Base-by-base conservation (phyloP, 2,329 filamentous ascomycete species). In the Fusarium abutilonis region DNA sequence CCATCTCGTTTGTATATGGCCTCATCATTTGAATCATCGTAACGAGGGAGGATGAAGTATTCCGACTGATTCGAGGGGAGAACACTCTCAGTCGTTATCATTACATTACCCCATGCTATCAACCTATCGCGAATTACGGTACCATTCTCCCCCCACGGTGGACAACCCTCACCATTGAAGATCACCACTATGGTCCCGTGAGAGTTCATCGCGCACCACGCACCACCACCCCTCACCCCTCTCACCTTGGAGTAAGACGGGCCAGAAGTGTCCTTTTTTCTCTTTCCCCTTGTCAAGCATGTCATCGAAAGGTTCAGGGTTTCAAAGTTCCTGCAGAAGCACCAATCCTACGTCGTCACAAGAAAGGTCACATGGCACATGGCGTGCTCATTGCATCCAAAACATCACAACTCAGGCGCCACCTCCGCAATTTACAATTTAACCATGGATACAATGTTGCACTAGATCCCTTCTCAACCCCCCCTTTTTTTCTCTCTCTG, bases 161-260 rank as follows among this genome's bases (percentile, higher is more conserved):
- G 36, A 3, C 7, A n/a, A 58, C 42, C 29, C 43, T 56, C 50
- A 51, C 31, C 47, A 29, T 28, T 28, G 8, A 38, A 39, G 32
- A 62, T 63, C 61, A 63, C 42, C 56, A 58, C 45, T 49, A 48
- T 34, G 61, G 56, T 65, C 61, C 45, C 57, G 61, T 64, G 62
- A 62, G 48, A 64, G 48, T 47, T 63, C 48, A 65, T 21, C 56
- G 62, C 19, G 19, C 19, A 65, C 26, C 56, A 65, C 19, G 19
- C 19, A 19, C 19, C 19, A 19, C 19, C 19, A 19, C 19, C 19
- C 14, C 13, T 7, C 61, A 64, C 60, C 60, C 60, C 53, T 29
- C 23, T 36, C 35, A 28, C 36, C 19, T 39, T 40, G 41, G 34
- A 52, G 34, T 29, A 13, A 23, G 11, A 48, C 14, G 38, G 44